Percentiles rank a stretch among this genome's conserved stretches.
Conservation (phyloP, 768 basidiomycete genomes). For the Porphyrellus cyaneotinctus region DNA sequence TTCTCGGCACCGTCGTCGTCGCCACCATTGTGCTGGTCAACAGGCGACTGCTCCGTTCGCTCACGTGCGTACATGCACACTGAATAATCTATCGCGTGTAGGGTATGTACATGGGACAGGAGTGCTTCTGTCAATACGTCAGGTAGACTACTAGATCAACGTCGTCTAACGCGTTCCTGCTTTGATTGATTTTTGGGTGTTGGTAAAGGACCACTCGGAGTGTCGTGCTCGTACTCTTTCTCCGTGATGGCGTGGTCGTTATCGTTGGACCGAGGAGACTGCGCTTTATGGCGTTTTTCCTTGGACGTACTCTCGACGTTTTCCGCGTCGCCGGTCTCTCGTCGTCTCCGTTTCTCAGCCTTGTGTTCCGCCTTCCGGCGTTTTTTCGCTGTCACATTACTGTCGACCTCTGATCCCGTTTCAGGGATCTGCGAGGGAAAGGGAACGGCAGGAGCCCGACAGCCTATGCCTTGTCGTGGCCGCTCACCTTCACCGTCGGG, state of each 20-base stretch:
- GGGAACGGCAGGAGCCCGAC: background rate
- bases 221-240: background rate
- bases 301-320: background rate
- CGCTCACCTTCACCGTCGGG: background rate
- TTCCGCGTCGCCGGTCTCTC: conserved; percentile 2
- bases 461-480: conserved; percentile 15
- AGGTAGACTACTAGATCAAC: background rate
- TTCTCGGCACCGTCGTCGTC: too few relatives aligned
- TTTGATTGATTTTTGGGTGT: conserved; percentile 5
- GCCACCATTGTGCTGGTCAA: too few relatives aligned
- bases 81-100: background rate
- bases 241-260: background rate
- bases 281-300: conserved; percentile 21
- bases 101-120: conserved; percentile 13
- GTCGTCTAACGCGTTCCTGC: background rate
- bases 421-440: background rate
- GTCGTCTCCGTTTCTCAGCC: conserved; percentile 23
- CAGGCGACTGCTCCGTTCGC: too few relatives aligned
- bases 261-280: background rate
- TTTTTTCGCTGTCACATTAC: conserved; percentile 28
- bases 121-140: background rate
- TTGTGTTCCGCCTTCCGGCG: conserved; percentile 31
- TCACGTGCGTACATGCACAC: too few relatives aligned
- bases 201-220: background rate
- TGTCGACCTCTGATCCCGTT: conserved; percentile 1